Percentiles rank a stretch among this genome's conserved stretches.
phyloP scores from a whole-genome alignment of 495 filamentous ascomycete species.

The Aspergillus heteromorphus region DNA sequence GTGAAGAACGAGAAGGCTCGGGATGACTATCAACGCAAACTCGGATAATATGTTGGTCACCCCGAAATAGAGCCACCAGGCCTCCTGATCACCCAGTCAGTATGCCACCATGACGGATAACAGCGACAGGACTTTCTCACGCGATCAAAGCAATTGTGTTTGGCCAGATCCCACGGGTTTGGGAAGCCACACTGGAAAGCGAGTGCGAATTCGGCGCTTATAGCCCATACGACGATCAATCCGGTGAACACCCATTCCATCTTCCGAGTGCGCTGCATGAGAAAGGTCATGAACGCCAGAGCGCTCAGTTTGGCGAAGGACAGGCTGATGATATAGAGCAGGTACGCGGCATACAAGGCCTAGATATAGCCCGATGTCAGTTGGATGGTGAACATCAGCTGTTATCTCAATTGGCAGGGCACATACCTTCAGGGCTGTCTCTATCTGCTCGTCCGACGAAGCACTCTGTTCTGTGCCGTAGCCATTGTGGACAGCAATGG shows the following conservation, averaged over 20 bases:
- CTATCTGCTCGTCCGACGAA: not conserved
- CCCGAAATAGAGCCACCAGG: slow-evolving; percentile 20
- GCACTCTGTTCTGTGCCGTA: not conserved
- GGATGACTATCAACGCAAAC: slow-evolving; percentile 15
- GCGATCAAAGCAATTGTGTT: slow-evolving; percentile 19
- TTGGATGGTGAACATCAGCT: not conserved
- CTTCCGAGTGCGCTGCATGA: slow-evolving; percentile 10
- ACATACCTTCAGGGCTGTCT: not conserved
- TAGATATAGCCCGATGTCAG: not conserved
- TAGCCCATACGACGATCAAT: slow-evolving; percentile 13
- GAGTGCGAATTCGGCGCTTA: slow-evolving; percentile 14
- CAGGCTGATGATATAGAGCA: slow-evolving; percentile 19
- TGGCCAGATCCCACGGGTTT: slow-evolving; percentile 18
- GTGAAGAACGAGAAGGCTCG: slow-evolving; percentile 15
- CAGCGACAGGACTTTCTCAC: slow-evolving; percentile 1
- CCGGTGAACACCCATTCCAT: slow-evolving; percentile 12
- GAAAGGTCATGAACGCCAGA: slow-evolving; percentile 18
- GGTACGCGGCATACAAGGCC: slow-evolving; percentile 8
- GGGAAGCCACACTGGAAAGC: slow-evolving; percentile 22
- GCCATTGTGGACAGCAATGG: not conserved
- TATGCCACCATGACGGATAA: not conserved
- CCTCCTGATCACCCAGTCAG: slow-evolving; percentile 6
- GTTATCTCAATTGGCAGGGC: not conserved
- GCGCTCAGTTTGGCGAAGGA: slow-evolving; percentile 17
- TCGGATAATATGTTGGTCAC: slow-evolving; percentile 20